Percentiles rank a stretch among this genome's conserved stretches.
Conservation (phyloP, 768 basidiomycete species). For the Trametes sanguinea region DNA sequence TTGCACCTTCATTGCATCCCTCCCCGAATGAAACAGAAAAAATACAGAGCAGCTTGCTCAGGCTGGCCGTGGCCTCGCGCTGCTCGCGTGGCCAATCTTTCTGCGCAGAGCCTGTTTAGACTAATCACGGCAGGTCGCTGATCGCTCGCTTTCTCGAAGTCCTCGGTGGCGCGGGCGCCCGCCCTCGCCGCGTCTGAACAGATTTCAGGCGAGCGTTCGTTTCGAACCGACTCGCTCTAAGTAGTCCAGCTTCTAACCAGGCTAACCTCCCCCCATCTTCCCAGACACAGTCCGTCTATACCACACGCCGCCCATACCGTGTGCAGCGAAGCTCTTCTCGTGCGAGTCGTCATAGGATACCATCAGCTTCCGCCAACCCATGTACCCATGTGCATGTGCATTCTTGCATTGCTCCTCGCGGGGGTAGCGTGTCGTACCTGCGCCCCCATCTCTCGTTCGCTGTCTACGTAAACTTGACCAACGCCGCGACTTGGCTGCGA, state of each 20-base stretch:
- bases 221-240: not conserved
- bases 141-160: conserved; percentile 15
- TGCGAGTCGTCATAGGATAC: not conserved
- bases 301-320: not conserved
- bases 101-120: conserved; percentile 9
- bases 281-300: not conserved
- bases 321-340: conserved; percentile 5
- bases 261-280: conserved; percentile 4
- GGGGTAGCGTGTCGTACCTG: not conserved
- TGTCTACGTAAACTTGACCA: no score
- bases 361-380: not conserved
- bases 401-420: not conserved
- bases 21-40: no score
- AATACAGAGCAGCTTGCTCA: no score
- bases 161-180: conserved; percentile 12
- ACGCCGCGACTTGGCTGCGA: no score
- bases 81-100: conserved; percentile 5
- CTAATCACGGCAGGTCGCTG: conserved; percentile 17
- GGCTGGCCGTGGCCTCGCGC: no score
- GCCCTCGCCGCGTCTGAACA: conserved; percentile 4
- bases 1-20: no score
- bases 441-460: not conserved
- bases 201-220: conserved; percentile 8
- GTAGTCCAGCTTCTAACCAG: not conserved
- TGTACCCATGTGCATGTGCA: not conserved